Conservation (phyloP, 2,329 filamentous ascomycete genomes). For the Capronia coronata region DNA sequence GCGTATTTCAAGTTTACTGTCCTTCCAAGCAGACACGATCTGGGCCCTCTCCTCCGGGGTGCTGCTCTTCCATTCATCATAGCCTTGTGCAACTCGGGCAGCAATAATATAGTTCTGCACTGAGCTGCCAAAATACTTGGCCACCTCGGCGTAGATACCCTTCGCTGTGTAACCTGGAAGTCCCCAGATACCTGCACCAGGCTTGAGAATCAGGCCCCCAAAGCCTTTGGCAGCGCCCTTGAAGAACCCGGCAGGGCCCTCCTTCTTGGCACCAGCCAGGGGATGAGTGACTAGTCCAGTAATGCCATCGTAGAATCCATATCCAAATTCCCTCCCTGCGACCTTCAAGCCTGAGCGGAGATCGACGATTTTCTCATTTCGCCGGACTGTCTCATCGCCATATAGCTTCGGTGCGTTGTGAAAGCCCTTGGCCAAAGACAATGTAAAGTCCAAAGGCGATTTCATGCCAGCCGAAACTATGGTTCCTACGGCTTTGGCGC, state of each 20-base stretch:
- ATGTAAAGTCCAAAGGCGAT: slow-evolving; percentile 75
- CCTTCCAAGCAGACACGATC: slow-evolving; percentile 61
- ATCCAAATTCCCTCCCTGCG: slow-evolving; percentile 70
- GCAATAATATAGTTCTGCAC: slow-evolving; percentile 74
- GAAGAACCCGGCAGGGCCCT: slow-evolving; percentile 59
- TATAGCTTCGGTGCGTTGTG: slow-evolving; percentile 82
- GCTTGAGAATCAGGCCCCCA: slow-evolving; percentile 73
- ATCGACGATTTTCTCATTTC: slow-evolving; percentile 71
- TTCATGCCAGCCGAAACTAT: slow-evolving; percentile 70
- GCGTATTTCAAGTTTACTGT: slow-evolving; percentile 52
- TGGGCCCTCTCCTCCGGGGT: slow-evolving; percentile 55
- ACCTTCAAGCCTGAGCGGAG: slow-evolving; percentile 68
- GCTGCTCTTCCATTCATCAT: slow-evolving; percentile 54
- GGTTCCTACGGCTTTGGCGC: slow-evolving; percentile 62
- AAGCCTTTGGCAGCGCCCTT: slow-evolving; percentile 80
- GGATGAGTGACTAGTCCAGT: slow-evolving; percentile 77
- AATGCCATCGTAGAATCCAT: slow-evolving; percentile 74
- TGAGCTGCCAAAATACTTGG: slow-evolving; percentile 62
- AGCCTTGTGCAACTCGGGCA: slow-evolving; percentile 68
- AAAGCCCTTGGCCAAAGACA: slow-evolving; percentile 78
- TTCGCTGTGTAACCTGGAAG: slow-evolving; percentile 77
- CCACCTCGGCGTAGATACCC: slow-evolving; percentile 70
- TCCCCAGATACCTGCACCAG: slow-evolving; percentile 69
- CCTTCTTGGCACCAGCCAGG: slow-evolving; percentile 59
- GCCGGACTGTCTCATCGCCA: slow-evolving; percentile 72